phyloP scores from a whole-genome alignment of 2,329 filamentous ascomycete genomes.

The Cladosporium velox region DNA sequence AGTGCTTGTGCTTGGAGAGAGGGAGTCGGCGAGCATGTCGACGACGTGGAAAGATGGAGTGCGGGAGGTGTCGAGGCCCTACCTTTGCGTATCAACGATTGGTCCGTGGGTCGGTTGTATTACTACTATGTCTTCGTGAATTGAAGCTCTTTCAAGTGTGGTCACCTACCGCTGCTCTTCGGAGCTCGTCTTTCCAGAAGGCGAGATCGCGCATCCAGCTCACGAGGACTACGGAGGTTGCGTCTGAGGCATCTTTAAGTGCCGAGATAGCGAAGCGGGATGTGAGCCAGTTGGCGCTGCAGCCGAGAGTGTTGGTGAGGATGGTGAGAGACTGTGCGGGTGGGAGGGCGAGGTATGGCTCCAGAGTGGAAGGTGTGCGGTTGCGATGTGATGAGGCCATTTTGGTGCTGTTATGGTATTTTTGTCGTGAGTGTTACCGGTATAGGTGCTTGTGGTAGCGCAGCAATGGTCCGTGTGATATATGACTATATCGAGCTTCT shows the following conservation, averaged over 20 bases:
- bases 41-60: slow-evolving; percentile 65
- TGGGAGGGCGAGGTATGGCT: slow-evolving; percentile 63
- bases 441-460: not conserved
- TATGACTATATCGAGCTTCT: not conserved
- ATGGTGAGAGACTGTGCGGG: slow-evolving; percentile 62
- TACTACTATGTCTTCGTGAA: not conserved
- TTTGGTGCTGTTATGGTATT: not conserved
- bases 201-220: slow-evolving; percentile 77
- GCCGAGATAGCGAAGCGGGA: slow-evolving; percentile 54
- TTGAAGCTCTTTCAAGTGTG: not conserved
- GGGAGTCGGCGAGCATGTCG: slow-evolving; percentile 58
- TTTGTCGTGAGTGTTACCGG: not conserved
- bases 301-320: slow-evolving; percentile 64
- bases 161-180: slow-evolving; percentile 29
- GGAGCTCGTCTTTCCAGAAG: slow-evolving; percentile 73
- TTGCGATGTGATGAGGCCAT: slow-evolving; percentile 25
- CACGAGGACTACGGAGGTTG: slow-evolving; percentile 64
- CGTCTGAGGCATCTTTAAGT: slow-evolving; percentile 37
- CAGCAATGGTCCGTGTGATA: not conserved
- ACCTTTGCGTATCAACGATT: slow-evolving; percentile 18
- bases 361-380: slow-evolving; percentile 63
- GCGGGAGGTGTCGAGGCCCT: slow-evolving; percentile 21
- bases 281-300: slow-evolving; percentile 57
- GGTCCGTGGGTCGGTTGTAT: not conserved
- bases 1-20: slow-evolving; percentile 6